Percentiles rank a stretch among this genome's conserved stretches.
These are phyloP conservation scores for Pleodorina starrii DNA, from an alignment of 139 green algal species.

Conservation along the genomic window DNA sequence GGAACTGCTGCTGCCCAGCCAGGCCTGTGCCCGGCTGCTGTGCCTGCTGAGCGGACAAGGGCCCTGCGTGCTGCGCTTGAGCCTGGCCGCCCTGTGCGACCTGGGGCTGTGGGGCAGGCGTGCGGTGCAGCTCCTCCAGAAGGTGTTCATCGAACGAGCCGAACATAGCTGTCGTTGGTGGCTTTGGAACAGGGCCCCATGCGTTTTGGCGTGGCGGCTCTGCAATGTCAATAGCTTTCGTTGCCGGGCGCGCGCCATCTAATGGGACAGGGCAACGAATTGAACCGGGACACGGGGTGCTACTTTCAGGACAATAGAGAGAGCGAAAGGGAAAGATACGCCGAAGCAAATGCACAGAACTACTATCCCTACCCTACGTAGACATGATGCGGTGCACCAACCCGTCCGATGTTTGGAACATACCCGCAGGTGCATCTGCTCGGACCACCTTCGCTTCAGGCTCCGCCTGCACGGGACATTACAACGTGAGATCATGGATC, in stretches of 20 bases:
- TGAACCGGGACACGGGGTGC: too few species aligned
- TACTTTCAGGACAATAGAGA: too few species aligned
- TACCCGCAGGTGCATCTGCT: not conserved
- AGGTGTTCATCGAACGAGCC: slow-evolving; percentile 55
- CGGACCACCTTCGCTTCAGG: not conserved
- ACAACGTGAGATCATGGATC: too few species aligned
- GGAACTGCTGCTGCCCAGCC: not conserved
- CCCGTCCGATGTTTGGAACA: too few species aligned
- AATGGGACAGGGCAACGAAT: not conserved
- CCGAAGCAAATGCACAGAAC: too few species aligned
- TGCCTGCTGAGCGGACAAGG: not conserved
- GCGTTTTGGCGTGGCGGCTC: slow-evolving; percentile 26
- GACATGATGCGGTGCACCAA: too few species aligned
- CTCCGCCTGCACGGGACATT: not conserved
- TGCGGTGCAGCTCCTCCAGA: slow-evolving; percentile 51
- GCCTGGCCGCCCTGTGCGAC: not conserved
- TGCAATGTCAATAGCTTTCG: slow-evolving; percentile 41
- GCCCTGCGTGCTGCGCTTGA: not conserved
- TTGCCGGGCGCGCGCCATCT: not conserved
- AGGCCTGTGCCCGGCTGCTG: not conserved
- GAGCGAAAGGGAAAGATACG: too few species aligned
- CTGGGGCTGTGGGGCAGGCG: slow-evolving; percentile 4
- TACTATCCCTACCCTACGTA: too few species aligned
- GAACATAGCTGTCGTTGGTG: slow-evolving; percentile 48
- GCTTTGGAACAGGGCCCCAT: slow-evolving; percentile 36